Evolutionary conservation across 345 rosid genomes (phyloP).

Genomic region (Iberis pinnata): DNA sequence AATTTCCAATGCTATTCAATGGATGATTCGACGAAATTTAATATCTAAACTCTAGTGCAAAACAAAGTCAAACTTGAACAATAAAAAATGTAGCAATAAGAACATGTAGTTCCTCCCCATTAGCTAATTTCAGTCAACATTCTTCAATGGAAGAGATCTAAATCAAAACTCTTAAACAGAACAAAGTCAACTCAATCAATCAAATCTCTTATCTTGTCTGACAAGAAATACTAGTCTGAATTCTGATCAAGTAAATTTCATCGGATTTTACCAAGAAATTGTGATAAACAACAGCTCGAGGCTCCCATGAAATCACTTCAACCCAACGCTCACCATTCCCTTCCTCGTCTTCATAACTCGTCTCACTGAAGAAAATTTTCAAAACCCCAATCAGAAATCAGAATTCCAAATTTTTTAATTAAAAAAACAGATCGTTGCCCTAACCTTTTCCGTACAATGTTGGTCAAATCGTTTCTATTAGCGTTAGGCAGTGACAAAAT

Average conservation of each 20-base stretch:
- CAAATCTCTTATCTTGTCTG: no score
- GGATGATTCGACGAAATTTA: not conserved
- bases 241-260: slow-evolving; percentile 12
- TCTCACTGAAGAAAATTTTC: slow-evolving; percentile 20
- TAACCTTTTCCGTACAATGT: slow-evolving; percentile 45
- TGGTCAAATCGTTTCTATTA: slow-evolving; percentile 56
- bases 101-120: no score
- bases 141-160: no score
- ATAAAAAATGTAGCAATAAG: no score
- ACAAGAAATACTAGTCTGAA: no score
- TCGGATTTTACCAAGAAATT: slow-evolving; percentile 93
- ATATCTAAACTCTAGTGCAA: no score
- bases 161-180: no score
- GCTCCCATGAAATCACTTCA: slow-evolving; percentile 95
- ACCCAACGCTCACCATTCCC: slow-evolving; percentile 59
- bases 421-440: slow-evolving; percentile 33
- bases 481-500: slow-evolving; percentile 61
- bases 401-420: no score
- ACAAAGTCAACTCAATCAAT: not conserved
- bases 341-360: slow-evolving; percentile 46
- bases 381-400: not conserved
- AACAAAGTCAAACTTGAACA: no score
- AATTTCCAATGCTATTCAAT: not conserved
- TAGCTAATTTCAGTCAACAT: no score
- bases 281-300: slow-evolving; percentile 80